phyloP scores from a whole-genome alignment of 805 yeast genomes.

The Barnettozyma vustinii region DNA sequence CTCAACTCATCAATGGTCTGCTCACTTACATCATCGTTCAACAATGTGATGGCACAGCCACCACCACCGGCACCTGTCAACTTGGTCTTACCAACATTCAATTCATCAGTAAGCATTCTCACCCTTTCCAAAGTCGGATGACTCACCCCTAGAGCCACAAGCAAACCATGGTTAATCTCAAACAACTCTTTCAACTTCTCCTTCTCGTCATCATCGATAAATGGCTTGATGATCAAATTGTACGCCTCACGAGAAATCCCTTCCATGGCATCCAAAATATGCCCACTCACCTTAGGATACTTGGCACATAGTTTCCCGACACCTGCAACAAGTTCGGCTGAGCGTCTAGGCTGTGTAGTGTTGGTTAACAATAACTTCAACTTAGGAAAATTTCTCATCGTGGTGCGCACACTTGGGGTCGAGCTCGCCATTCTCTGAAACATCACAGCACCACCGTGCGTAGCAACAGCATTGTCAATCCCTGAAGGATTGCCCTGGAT shows the following conservation, averaged over 20 bases:
- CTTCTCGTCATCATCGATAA: constrained; percentile 37
- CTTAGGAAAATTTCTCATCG: constrained; percentile 70
- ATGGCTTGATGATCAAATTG: constrained; percentile 50
- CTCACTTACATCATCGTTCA: constrained; percentile 37
- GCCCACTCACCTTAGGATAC: constrained; percentile 49
- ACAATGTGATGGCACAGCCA: constrained; percentile 91
- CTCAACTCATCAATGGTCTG: constrained; percentile 32
- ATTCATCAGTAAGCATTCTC: constrained; percentile 56
- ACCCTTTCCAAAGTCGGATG: constrained; percentile 87
- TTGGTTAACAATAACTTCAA: constrained; percentile 73
- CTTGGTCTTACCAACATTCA: constrained; percentile 78
- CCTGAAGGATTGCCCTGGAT: constrained; percentile 97
- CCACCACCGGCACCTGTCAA: constrained; percentile 99
- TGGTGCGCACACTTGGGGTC: constrained; percentile 56
- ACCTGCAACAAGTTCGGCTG: constrained; percentile 74
- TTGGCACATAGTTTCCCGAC: constrained; percentile 54
- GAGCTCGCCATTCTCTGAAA: constrained; percentile 60
- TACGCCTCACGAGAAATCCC: constrained; percentile 69
- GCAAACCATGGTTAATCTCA: constrained; percentile 79
- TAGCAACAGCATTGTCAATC: constrained; percentile 93
- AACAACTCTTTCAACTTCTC: constrained; percentile 53
- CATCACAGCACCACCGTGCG: constrained; percentile 93
- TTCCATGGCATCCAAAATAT: constrained; percentile 73
- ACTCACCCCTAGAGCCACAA: constrained; percentile 83
- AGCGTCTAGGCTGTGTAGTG: constrained; percentile 81